These are phyloP conservation scores for Microcyclosporella mali DNA, from an alignment of 2,329 filamentous ascomycete species.

Conservation along the genomic window DNA sequence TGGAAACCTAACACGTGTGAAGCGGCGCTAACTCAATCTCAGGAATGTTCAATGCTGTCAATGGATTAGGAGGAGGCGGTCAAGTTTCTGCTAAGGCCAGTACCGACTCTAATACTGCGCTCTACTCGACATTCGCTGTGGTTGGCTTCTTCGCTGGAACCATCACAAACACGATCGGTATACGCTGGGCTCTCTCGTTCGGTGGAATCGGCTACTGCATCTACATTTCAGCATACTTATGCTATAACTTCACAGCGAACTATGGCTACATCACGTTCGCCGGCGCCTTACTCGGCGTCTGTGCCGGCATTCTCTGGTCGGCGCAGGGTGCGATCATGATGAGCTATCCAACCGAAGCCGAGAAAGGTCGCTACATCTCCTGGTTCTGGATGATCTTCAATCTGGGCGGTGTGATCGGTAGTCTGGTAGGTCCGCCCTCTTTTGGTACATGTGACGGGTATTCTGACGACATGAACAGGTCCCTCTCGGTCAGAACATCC, in stretches of 20 bases:
- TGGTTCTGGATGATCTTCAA: constrained; percentile 97
- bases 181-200: constrained; percentile 61
- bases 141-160: constrained; percentile 62
- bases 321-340: constrained; percentile 85
- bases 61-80: constrained; percentile 47
- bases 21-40: constrained; percentile 2
- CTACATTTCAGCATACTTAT: constrained; percentile 65
- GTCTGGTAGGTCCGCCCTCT: constrained; percentile 45
- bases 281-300: constrained; percentile 68
- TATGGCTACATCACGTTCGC: constrained; percentile 69
- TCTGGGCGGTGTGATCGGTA: constrained; percentile 79
- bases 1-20: background rate
- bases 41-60: constrained; percentile 49
- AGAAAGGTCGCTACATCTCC: constrained; percentile 83
- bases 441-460: background rate
- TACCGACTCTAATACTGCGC: constrained; percentile 62
- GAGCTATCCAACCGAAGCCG: constrained; percentile 73
- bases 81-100: constrained; percentile 44
- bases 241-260: constrained; percentile 62
- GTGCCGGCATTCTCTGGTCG: constrained; percentile 74
- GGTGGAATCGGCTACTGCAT: constrained; percentile 72
- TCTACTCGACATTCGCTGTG: constrained; percentile 66
- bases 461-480: constrained; percentile 41
- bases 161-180: constrained; percentile 69
- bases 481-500: constrained; percentile 66